phyloP scores from a whole-genome alignment of 2,329 filamentous ascomycete genomes.

The Sarocladium oryzae region DNA sequence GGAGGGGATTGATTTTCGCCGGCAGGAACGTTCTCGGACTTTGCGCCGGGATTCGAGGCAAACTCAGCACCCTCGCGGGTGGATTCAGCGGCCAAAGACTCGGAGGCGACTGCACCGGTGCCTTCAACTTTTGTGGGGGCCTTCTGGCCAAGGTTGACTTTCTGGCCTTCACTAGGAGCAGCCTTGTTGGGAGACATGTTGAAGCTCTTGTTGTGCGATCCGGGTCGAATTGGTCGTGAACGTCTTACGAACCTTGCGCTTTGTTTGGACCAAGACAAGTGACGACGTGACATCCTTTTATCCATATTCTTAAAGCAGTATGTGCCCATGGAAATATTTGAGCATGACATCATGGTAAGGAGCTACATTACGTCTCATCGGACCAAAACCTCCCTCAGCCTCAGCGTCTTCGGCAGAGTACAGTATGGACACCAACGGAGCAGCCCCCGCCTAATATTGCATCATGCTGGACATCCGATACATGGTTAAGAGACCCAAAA shows the following conservation, averaged over 20 bases:
- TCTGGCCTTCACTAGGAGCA: constrained; percentile 13
- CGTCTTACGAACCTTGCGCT: not conserved
- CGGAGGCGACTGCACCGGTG: constrained; percentile 56
- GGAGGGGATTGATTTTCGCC: not conserved
- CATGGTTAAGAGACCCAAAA: not conserved
- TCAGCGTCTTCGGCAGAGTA: not conserved
- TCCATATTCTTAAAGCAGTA: not conserved
- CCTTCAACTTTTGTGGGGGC: constrained; percentile 51
- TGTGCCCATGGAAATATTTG: not conserved
- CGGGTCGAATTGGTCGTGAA: not conserved
- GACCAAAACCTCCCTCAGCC: constrained; percentile 6
- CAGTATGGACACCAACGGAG: not conserved
- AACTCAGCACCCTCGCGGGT: constrained; percentile 53
- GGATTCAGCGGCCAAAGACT: constrained; percentile 74
- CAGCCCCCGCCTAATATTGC: not conserved
- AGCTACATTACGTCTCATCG: not conserved
- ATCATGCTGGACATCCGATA: not conserved
- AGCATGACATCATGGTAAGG: constrained; percentile 4
- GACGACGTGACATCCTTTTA: not conserved
- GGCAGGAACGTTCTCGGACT: constrained; percentile 16
- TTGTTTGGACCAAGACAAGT: not conserved
- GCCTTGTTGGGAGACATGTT: constrained; percentile 13
- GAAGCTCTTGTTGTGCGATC: not conserved
- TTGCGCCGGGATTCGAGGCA: constrained; percentile 48
- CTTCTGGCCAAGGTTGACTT: constrained; percentile 37